phyloP scores from a whole-genome alignment of 371 early-diverging fungal species.

The Mortierella sp. region DNA sequence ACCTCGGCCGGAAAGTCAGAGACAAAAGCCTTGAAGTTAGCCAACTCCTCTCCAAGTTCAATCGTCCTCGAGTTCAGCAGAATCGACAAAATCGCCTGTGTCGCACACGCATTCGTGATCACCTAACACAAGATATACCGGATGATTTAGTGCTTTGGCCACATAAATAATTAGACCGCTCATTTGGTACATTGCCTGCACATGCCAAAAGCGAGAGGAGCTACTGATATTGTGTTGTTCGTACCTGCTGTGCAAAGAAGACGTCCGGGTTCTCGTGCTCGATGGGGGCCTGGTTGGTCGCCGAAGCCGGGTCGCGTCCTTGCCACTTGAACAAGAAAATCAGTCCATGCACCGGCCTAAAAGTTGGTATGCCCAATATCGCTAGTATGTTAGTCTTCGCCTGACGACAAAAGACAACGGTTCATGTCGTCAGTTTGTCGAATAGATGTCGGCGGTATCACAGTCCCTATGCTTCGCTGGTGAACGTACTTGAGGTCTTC shows the following conservation, averaged over 20 bases:
- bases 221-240: not conserved
- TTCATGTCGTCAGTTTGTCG: not conserved
- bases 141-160: not conserved
- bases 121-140: slow-evolving; percentile 58
- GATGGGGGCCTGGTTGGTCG: slow-evolving; percentile 48
- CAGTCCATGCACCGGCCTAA: slow-evolving; percentile 85
- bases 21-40: slow-evolving; percentile 84
- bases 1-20: slow-evolving; percentile 86
- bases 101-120: slow-evolving; percentile 93
- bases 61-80: slow-evolving; percentile 80
- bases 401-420: not conserved
- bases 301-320: slow-evolving; percentile 59
- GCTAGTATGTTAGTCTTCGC: too few species aligned
- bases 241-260: slow-evolving; percentile 85
- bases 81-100: slow-evolving; percentile 93
- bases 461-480: not conserved
- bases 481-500: slow-evolving; percentile 71
- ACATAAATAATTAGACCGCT: not conserved
- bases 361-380: too few species aligned
- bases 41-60: slow-evolving; percentile 81
- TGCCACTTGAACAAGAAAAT: slow-evolving; percentile 95
- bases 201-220: not conserved
- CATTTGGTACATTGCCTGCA: not conserved
- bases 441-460: too few species aligned
- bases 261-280: slow-evolving; percentile 62